Percentiles rank a stretch among this genome's conserved stretches.
Evolutionary conservation across 75 land plant species (phyloP).

Genomic region (Cryptomeria japonica): DNA sequence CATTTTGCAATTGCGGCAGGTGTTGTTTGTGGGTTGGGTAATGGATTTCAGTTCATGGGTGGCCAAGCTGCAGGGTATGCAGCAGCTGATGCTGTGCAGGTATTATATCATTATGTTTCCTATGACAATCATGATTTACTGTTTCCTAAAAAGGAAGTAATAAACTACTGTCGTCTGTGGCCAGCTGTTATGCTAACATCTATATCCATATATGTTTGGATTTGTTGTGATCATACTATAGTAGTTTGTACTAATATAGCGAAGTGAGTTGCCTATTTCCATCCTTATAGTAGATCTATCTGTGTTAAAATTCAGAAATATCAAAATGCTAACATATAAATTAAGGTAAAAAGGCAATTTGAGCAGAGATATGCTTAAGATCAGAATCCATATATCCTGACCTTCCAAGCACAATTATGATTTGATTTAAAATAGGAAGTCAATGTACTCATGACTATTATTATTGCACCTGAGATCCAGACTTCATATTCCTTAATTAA

Average conservation of each 20-base stretch:
- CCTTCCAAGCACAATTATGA: background rate
- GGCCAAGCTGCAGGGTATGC: constrained; percentile 37
- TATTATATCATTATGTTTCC: background rate
- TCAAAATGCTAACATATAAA: background rate
- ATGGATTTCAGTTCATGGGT: constrained; percentile 31
- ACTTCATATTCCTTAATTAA: background rate
- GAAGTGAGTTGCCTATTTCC: background rate
- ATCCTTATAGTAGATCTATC: background rate
- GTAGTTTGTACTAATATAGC: background rate
- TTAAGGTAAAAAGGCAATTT: background rate
- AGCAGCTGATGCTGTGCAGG: constrained; percentile 35
- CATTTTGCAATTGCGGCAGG: constrained; percentile 24
- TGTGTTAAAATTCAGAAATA: background rate
- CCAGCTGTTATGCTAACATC: background rate
- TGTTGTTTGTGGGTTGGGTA: constrained; percentile 27
- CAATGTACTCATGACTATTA: background rate
- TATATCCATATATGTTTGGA: background rate
- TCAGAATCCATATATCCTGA: too few relatives aligned
- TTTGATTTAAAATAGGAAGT: background rate
- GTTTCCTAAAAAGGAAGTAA: background rate
- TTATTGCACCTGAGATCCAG: constrained; percentile 5
- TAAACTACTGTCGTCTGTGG: background rate
- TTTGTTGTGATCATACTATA: background rate
- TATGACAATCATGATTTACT: background rate
- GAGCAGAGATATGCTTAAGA: too few relatives aligned